phyloP scores from a whole-genome alignment of 139 green algal species.

The Penium margaritaceum region DNA sequence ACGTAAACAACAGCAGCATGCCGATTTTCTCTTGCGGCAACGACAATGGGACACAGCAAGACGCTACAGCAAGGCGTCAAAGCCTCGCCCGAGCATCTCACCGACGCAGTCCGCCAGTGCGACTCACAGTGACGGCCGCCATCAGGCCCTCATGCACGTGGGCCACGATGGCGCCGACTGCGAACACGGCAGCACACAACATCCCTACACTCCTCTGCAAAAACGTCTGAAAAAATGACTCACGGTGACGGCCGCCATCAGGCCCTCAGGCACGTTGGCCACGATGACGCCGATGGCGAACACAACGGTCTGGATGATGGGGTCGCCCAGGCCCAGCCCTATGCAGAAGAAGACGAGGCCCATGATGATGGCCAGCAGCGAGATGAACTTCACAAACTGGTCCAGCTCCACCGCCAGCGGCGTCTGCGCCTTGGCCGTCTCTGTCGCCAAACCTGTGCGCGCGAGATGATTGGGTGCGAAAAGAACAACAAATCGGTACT shows the following conservation, averaged over 20 bases:
- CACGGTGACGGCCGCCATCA: slow-evolving; percentile 52
- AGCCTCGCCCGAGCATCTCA: not conserved
- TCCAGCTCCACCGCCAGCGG: not conserved
- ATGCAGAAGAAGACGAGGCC: slow-evolving; percentile 51
- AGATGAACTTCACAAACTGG: slow-evolving; percentile 44
- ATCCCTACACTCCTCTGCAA: not conserved
- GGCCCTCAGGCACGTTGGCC: slow-evolving; percentile 54
- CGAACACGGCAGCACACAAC: too few species aligned
- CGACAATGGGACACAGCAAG: too few species aligned
- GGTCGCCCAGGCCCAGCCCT: slow-evolving; percentile 43
- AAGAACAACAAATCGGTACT: too few species aligned
- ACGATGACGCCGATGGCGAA: slow-evolving; percentile 64
- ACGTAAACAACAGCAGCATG: too few species aligned
- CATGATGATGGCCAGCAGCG: slow-evolving; percentile 40
- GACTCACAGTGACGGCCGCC: slow-evolving; percentile 41
- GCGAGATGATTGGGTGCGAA: too few species aligned
- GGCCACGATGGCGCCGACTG: slow-evolving; percentile 59
- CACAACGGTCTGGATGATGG: slow-evolving; percentile 50
- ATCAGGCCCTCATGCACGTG: slow-evolving; percentile 52
- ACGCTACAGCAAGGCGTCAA: not conserved
- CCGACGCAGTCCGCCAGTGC: not conserved
- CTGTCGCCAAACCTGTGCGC: slow-evolving; percentile 26
- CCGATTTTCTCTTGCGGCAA: too few species aligned
- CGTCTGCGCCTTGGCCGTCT: slow-evolving; percentile 32
- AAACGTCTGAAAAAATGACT: not conserved